Evolutionary conservation across 1,284 basidiomycete species (phyloP).

Genomic region (Microbotryum saponariae): DNA sequence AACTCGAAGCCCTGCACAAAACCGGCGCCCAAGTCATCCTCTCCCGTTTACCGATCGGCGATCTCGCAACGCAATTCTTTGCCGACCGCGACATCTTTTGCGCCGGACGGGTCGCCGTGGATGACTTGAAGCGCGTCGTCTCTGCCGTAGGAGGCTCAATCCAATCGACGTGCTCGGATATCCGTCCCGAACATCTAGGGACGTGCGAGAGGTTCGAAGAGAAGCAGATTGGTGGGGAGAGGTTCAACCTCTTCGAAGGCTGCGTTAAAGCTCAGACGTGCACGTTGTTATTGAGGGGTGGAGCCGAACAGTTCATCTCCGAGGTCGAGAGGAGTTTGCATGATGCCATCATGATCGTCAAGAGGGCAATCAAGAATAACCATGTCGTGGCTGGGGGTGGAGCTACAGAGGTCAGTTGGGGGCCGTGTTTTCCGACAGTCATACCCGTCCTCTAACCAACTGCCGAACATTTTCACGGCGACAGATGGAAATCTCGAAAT

Average conservation of each 20-base stretch:
- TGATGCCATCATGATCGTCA: slow-evolving; percentile 99
- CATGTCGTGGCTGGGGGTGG: slow-evolving; percentile 96
- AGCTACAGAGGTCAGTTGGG: slow-evolving; percentile 69
- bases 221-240: slow-evolving; percentile 90
- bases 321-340: slow-evolving; percentile 96
- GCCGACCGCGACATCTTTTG: slow-evolving; percentile 99
- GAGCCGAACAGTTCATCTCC: slow-evolving; percentile 98
- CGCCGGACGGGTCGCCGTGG: slow-evolving; percentile 85
- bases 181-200: slow-evolving; percentile 80
- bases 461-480: neutral
- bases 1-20: slow-evolving; percentile 90
- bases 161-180: slow-evolving; percentile 93
- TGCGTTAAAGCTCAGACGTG: slow-evolving; percentile 96
- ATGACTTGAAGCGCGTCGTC: slow-evolving; percentile 86
- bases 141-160: slow-evolving; percentile 92
- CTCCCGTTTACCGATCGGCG: slow-evolving; percentile 96
- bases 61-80: slow-evolving; percentile 98
- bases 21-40: slow-evolving; percentile 97
- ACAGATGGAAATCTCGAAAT: slow-evolving; percentile 92
- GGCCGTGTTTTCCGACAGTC: neutral
- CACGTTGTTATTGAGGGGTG: slow-evolving; percentile 89
- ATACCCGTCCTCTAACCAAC: slow-evolving; percentile 6
- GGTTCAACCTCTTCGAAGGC: slow-evolving; percentile 87
- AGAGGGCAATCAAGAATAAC: slow-evolving; percentile 89
- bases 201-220: slow-evolving; percentile 89